Evolutionary conservation across 495 filamentous ascomycete genomes (phyloP).

Genomic region (Immersiella caudata): DNA sequence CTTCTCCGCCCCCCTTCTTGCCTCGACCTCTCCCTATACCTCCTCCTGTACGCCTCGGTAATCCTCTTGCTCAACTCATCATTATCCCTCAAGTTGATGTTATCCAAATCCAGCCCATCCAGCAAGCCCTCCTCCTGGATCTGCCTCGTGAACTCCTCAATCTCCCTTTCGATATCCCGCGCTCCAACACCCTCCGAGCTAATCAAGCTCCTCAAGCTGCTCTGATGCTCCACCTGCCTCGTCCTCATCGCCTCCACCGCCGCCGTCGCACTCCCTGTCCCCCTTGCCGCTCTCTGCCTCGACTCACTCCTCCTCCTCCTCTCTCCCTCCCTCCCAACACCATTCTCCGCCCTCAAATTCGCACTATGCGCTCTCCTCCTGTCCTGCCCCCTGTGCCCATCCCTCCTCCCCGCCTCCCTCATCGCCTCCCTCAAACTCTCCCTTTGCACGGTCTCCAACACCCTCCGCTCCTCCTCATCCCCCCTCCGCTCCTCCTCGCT

Average conservation of each 20-base stretch:
- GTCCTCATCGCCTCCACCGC: conserved; percentile 38
- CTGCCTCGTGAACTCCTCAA: conserved; percentile 82
- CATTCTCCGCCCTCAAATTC: conserved; percentile 25
- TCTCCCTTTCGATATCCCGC: conserved; percentile 66
- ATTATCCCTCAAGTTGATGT: conserved; percentile 73
- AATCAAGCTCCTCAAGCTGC: conserved; percentile 79
- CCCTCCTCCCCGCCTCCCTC: conserved; percentile 15
- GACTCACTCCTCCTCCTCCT: conserved; percentile 43
- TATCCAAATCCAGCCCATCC: conserved; percentile 82
- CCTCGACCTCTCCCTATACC: conserved; percentile 60
- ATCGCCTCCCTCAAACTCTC: conserved; percentile 69
- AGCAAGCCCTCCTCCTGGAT: conserved; percentile 86
- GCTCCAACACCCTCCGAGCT: conserved; percentile 73
- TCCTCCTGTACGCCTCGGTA: conserved; percentile 78
- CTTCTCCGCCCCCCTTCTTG: conserved; percentile 45
- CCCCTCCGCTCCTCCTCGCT: conserved; percentile 50
- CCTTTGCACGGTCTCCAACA: conserved; percentile 71
- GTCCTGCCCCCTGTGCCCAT: conserved; percentile 25
- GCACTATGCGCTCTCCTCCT: conserved; percentile 27
- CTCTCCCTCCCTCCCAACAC: conserved; percentile 29
- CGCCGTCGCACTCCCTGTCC: conserved; percentile 25
- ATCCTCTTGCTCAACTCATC: conserved; percentile 88
- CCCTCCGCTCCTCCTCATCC: conserved; percentile 66
- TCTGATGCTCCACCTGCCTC: conserved; percentile 76
- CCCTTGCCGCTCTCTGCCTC: conserved; percentile 32